phyloP scores from a whole-genome alignment of 208 protist genomes.

The Trypanosoma cruzi region DNA sequence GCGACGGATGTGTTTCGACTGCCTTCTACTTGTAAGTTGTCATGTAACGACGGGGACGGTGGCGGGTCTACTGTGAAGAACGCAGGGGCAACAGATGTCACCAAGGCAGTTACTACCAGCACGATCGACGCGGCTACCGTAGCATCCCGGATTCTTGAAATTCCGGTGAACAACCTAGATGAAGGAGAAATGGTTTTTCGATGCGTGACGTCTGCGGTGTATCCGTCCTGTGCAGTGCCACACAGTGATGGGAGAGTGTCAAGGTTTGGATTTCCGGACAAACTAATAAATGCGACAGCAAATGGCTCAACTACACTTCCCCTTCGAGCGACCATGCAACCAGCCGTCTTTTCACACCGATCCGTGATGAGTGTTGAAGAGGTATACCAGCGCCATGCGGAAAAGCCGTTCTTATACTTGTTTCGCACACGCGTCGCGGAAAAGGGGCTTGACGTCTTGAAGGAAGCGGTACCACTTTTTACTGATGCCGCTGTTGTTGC shows the following conservation, averaged over 20 bases:
- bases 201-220: conserved; percentile 68
- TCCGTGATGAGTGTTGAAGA: conserved; percentile 31
- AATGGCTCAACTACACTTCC: background rate
- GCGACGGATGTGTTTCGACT: conserved; percentile 12
- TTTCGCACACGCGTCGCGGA: conserved; percentile 32
- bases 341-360: conserved; percentile 38
- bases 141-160: conserved; percentile 26
- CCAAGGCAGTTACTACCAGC: background rate
- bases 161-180: conserved; percentile 44
- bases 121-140: conserved; percentile 6
- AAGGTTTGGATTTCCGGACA: conserved; percentile 20
- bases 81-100: background rate
- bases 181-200: conserved; percentile 38
- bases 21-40: background rate
- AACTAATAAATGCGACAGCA: conserved; percentile 3
- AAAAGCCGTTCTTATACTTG: conserved; percentile 57
- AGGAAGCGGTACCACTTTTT: conserved; percentile 49
- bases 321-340: conserved; percentile 13
- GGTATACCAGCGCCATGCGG: conserved; percentile 10
- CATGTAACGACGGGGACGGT: background rate
- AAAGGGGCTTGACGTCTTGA: conserved; percentile 22
- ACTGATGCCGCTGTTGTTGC: conserved; percentile 66
- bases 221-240: conserved; percentile 66
- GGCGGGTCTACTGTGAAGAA: background rate
- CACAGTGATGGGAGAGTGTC: conserved; percentile 33